These are phyloP conservation scores for Talaromyces nanjingensis DNA, from an alignment of 495 filamentous ascomycete species.

Conservation along the genomic window DNA sequence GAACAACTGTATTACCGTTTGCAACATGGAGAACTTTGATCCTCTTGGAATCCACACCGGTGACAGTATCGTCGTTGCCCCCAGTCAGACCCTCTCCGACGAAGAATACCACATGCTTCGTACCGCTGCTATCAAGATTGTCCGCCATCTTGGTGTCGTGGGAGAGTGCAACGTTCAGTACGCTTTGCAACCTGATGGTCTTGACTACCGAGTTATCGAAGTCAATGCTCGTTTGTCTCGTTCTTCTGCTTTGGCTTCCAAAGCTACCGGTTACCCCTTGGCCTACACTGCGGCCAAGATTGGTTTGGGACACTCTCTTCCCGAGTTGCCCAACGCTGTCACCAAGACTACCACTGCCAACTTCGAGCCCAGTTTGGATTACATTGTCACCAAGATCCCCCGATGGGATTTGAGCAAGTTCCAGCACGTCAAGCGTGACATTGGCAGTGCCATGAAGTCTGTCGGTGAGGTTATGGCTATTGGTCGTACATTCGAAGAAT, in stretches of 20 bases:
- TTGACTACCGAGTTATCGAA: slow-evolving; percentile 97
- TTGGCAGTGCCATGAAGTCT: slow-evolving; percentile 96
- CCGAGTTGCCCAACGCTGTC: slow-evolving; percentile 92
- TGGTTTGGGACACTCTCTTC: slow-evolving; percentile 86
- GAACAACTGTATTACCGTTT: slow-evolving; percentile 98
- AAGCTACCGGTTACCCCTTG: slow-evolving; percentile 93
- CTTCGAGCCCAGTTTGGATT: slow-evolving; percentile 95
- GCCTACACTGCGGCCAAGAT: slow-evolving; percentile 98
- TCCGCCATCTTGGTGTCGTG: slow-evolving; percentile 89
- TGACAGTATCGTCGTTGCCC: slow-evolving; percentile 94
- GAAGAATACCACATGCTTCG: slow-evolving; percentile 99
- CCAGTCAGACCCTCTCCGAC: slow-evolving; percentile 90
- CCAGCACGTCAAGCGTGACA: slow-evolving; percentile 95
- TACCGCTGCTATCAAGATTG: slow-evolving; percentile 91
- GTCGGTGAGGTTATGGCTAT: slow-evolving; percentile 99
- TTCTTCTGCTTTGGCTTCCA: slow-evolving; percentile 91
- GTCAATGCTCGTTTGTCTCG: slow-evolving; percentile 94
- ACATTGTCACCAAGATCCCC: slow-evolving; percentile 97
- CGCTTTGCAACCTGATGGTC: slow-evolving; percentile 86
- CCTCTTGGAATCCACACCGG: slow-evolving; percentile 94
- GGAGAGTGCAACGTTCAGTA: slow-evolving; percentile 99
- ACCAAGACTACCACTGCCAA: slow-evolving; percentile 98
- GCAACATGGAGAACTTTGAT: slow-evolving; percentile 99
- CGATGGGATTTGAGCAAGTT: slow-evolving; percentile 97
- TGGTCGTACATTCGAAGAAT: slow-evolving; percentile 95